Conservation (phyloP, 164 flowering plant species). For the Protea cynaroides region DNA sequence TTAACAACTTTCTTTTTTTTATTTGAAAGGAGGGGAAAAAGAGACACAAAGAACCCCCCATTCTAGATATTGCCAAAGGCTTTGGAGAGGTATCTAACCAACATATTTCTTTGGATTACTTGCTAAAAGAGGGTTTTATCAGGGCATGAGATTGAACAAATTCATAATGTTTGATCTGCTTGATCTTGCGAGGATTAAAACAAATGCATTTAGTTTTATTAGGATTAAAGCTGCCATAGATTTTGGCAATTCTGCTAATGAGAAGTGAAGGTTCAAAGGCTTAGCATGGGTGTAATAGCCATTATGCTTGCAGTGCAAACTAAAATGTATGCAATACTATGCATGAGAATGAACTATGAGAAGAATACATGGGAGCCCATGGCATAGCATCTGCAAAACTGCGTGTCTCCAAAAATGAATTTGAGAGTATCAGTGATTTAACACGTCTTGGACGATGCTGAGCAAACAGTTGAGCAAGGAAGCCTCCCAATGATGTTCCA, state of each 20-base stretch:
- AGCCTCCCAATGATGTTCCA: conserved; percentile 98
- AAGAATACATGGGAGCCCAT: conserved; percentile 88
- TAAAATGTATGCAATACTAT: background rate
- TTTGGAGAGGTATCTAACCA: too few relatives aligned
- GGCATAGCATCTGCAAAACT: conserved; percentile 89
- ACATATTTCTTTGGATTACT: background rate
- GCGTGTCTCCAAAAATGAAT: conserved; percentile 80
- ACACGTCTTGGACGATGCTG: conserved; percentile 98
- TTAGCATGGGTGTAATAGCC: background rate
- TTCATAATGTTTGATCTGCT: background rate
- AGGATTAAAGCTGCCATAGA: background rate
- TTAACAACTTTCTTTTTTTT: too few relatives aligned
- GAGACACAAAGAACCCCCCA: too few relatives aligned
- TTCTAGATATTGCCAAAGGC: too few relatives aligned
- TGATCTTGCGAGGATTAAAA: too few relatives aligned
- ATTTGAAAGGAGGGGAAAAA: too few relatives aligned
- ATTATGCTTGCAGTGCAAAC: background rate
- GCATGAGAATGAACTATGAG: background rate
- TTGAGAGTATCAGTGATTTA: conserved; percentile 79
- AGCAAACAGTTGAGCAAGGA: conserved; percentile 96
- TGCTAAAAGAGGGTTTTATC: background rate
- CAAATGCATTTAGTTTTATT: background rate
- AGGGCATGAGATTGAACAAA: background rate
- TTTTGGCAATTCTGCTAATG: background rate
- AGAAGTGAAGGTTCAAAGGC: background rate